Conservation (phyloP, 345 rosid genomes). For the Ailanthus altissimus region DNA sequence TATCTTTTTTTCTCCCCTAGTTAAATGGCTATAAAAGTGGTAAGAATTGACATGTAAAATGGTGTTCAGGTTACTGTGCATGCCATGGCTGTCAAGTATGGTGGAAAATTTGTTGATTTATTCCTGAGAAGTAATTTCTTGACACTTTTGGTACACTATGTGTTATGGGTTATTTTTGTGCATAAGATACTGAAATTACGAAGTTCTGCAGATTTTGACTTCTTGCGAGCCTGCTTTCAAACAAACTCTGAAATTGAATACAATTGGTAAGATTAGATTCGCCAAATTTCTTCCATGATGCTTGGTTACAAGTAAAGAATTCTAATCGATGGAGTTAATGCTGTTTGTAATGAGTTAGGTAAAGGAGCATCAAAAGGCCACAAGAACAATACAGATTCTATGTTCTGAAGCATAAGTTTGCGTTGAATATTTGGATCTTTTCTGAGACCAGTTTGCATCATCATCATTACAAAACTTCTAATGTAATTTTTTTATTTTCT, state of each 20-base stretch:
- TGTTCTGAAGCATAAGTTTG: slow-evolving; percentile 93
- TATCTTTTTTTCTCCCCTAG: not conserved
- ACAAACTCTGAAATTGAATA: slow-evolving; percentile 56
- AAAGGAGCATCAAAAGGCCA: slow-evolving; percentile 84
- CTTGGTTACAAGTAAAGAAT: not conserved
- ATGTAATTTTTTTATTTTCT: slow-evolving; percentile 19
- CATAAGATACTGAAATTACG: slow-evolving; percentile 18
- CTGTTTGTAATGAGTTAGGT: slow-evolving; percentile 42
- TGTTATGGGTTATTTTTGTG: slow-evolving; percentile 13
- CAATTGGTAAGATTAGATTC: slow-evolving; percentile 51
- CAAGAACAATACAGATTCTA: slow-evolving; percentile 79
- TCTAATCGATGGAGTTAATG: not conserved
- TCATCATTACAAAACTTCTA: not conserved
- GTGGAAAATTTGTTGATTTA: slow-evolving; percentile 74
- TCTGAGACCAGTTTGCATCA: slow-evolving; percentile 1
- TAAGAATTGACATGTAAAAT: slow-evolving; percentile 21
- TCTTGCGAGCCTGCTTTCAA: slow-evolving; percentile 64
- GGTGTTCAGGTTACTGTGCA: slow-evolving; percentile 56
- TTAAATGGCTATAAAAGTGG: not conserved
- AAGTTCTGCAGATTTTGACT: slow-evolving; percentile 63
- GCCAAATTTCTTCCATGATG: not conserved
- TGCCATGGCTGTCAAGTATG: slow-evolving; percentile 83
- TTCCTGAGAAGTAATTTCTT: slow-evolving; percentile 67
- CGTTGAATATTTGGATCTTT: slow-evolving; percentile 2
- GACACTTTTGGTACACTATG: slow-evolving; percentile 15